A percentile compares a stretch with the other conserved stretches of the same genome.
Evolutionary conservation across 768 basidiomycete genomes (phyloP).

Genomic region (Hericium coralloides): DNA sequence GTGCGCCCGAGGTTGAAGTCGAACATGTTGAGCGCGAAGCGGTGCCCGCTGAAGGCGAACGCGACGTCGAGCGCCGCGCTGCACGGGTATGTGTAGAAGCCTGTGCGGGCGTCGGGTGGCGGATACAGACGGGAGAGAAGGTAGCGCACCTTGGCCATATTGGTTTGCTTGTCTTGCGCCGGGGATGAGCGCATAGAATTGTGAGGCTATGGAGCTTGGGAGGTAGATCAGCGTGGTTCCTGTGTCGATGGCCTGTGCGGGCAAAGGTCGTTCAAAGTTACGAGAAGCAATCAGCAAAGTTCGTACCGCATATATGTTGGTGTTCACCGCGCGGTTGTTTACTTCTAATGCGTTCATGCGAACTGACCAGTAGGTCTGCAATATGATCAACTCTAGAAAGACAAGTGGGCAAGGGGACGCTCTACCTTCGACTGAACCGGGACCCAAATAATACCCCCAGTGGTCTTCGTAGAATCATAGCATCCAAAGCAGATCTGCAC

Average conservation of each 20-base stretch:
- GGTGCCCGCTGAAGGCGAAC: slow-evolving; percentile 35
- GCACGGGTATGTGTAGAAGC: slow-evolving; percentile 53
- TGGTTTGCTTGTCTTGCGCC: slow-evolving; percentile 31
- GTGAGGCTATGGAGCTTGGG: slow-evolving; percentile 31
- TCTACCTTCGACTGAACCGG: slow-evolving; percentile 27
- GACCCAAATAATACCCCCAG: slow-evolving; percentile 28
- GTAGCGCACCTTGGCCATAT: slow-evolving; percentile 32
- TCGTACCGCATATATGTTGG: slow-evolving; percentile 31
- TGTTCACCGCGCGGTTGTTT: slow-evolving; percentile 14
- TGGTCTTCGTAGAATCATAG: slow-evolving; percentile 28
- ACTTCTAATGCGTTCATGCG: slow-evolving; percentile 36
- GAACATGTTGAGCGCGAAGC: slow-evolving; percentile 31
- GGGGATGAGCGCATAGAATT: slow-evolving; percentile 47
- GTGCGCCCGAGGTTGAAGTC: slow-evolving; percentile 52
- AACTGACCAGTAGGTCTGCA: slow-evolving; percentile 55
- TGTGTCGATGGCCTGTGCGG: slow-evolving; percentile 51
- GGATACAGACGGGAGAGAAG: neutral
- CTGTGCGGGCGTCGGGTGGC: slow-evolving; percentile 15
- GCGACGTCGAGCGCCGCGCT: slow-evolving; percentile 24
- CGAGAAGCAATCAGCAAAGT: slow-evolving; percentile 2
- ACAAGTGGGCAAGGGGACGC: neutral
- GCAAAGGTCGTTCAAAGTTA: neutral
- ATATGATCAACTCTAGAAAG: neutral
- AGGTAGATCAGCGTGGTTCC: slow-evolving; percentile 61
- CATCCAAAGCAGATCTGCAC: slow-evolving; percentile 36